phyloP scores from a whole-genome alignment of 2,329 filamentous ascomycete species.

The Cryphonectria nitschkei region DNA sequence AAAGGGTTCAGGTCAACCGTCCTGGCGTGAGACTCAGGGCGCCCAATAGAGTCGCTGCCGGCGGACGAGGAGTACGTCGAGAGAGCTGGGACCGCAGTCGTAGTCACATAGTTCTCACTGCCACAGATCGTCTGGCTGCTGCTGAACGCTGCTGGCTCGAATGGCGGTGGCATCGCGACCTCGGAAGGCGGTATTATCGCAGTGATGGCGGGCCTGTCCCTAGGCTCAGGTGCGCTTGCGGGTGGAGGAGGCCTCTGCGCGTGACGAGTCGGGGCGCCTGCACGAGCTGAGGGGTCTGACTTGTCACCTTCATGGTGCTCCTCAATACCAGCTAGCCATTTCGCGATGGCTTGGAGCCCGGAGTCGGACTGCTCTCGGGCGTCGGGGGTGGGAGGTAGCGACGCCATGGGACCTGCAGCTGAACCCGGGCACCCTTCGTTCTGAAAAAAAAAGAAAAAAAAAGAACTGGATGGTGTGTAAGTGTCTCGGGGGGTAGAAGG shows the following conservation, averaged over 20 bases:
- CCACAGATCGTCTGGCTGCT: neutral
- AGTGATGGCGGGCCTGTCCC: neutral
- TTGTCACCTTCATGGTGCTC: too few species aligned
- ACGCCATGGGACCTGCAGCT: neutral
- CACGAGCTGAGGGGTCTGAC: too few species aligned
- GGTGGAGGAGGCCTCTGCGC: too few species aligned
- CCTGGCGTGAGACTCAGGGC: neutral
- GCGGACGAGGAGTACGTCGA: neutral
- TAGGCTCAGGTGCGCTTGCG: too few species aligned
- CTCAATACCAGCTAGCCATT: neutral
- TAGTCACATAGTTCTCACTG: neutral
- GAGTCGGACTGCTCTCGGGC: neutral
- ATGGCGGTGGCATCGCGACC: too few species aligned
- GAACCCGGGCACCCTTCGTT: neutral
- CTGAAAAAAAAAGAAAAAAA: neutral
- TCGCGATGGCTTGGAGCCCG: neutral
- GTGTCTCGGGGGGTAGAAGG: neutral
- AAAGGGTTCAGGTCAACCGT: neutral
- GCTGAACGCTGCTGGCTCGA: neutral
- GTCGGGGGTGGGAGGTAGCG: neutral
- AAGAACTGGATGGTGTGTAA: neutral
- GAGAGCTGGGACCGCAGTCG: neutral
- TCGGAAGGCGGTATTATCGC: neutral
- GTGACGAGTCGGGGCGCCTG: neutral
- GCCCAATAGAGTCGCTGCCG: neutral